Base-by-base conservation (phyloP, 805 yeast genomes). In the Brettanomyces custersianus region DNA sequence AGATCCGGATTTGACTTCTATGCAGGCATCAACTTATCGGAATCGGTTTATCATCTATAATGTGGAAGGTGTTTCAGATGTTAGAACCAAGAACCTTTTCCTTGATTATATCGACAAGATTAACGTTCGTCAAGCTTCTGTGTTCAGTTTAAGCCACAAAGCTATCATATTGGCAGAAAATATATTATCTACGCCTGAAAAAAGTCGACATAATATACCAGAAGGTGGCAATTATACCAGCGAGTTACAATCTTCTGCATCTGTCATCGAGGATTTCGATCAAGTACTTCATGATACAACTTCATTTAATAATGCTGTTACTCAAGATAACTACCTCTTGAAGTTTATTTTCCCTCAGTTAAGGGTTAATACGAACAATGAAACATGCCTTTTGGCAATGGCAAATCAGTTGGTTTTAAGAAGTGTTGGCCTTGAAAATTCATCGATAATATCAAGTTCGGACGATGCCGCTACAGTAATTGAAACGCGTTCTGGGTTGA, bases 321-420 rank as follows among this genome's bases (percentile, higher is more conserved):
- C 49, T 9, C 58, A 54, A 28, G 62, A 58, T 38, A 40, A 48
- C 4, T 54, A 77, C 49, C 59, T 79, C 42, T 63, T 88, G 32
- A 80, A 82, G 41, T 68, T 88, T 31, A 66, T 85, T 11, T 72
- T 85, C 13, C 96, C 97, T 0, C 96, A 90, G 54, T 70, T 90
- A 29, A 92, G 87, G 49, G 36, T 55, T 16, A 67, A 66, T 11
- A 55, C 57, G 15, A 72, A 67, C 33, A 64, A 62, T 1, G 57
- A 67, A 11, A 60, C 72, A 1, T 71, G 77, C 38, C 64, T 72
- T 5, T 49, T 77, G 23, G 45, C 77, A 3, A 62, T 77, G 3
- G 70, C 82, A 0, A 68, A 70, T 42, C 82, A 77, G 45, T 63
- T 79, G 36, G 81, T 77, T 39, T 49, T 72, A 40, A 70, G 79